These are phyloP conservation scores for Claviceps sp. DNA, from an alignment of 2,329 filamentous ascomycete species.

Conservation along the genomic window DNA sequence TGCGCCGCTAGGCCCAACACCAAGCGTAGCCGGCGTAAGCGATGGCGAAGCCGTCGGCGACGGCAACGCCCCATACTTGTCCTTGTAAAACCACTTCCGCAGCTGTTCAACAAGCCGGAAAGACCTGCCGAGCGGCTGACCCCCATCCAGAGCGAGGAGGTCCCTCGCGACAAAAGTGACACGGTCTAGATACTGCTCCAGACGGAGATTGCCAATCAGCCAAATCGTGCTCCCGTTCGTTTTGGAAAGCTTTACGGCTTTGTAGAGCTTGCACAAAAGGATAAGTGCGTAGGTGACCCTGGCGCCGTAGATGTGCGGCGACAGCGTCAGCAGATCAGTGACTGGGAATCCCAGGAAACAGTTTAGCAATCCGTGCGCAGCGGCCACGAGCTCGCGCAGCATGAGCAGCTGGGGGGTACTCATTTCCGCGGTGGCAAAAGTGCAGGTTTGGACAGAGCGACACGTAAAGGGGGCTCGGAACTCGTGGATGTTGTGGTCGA, in stretches of 20 bases:
- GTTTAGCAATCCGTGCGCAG: conserved; percentile 2
- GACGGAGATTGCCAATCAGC: neutral
- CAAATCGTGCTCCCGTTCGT: neutral
- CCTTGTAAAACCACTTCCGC: conserved; percentile 1
- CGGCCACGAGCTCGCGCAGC: conserved; percentile 1
- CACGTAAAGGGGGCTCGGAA: conserved; percentile 2
- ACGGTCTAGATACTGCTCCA: conserved; percentile 2
- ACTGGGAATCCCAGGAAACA: conserved; percentile 1
- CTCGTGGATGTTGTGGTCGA: conserved; percentile 1
- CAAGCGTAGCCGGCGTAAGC: neutral
- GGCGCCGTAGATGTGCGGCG: conserved; percentile 4
- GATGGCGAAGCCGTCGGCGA: neutral
- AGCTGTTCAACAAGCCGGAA: conserved; percentile 3
- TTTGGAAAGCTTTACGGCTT: neutral
- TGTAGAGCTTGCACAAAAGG: conserved; percentile 3
- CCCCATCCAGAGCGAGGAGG: neutral
- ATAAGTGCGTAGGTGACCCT: conserved; percentile 2
- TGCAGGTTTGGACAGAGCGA: conserved; percentile 1
- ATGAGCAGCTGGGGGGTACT: neutral
- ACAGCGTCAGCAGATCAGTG: neutral
- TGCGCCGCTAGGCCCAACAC: neutral
- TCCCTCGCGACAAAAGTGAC: neutral
- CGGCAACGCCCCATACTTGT: neutral
- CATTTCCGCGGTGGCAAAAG: neutral
- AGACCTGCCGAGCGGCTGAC: neutral